Conservation (phyloP, 257 asterid genomes). For the Henckelia pumila region DNA sequence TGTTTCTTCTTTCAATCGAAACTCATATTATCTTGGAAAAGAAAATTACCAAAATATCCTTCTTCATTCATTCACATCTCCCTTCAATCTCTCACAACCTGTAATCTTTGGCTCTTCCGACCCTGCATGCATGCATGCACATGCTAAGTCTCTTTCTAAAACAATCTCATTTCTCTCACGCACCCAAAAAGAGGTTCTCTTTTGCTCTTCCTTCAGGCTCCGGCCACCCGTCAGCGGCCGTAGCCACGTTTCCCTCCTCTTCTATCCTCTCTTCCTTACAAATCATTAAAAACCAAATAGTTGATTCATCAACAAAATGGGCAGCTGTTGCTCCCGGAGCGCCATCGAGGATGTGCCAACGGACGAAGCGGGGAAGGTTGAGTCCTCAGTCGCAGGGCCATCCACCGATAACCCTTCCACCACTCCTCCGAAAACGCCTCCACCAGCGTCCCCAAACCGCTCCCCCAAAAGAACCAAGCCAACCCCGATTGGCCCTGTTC, state of each 20-base stretch:
- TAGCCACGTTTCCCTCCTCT: slow-evolving; percentile 9
- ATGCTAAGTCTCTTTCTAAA: slow-evolving; percentile 30
- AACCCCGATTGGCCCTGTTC: slow-evolving; percentile 44
- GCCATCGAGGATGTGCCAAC: slow-evolving; percentile 28
- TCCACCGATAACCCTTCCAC: slow-evolving; percentile 14
- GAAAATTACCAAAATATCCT: slow-evolving; percentile 16
- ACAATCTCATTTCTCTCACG: slow-evolving; percentile 22
- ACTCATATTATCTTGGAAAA: not conserved
- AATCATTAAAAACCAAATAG: not conserved
- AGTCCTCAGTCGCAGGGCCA: slow-evolving; percentile 6
- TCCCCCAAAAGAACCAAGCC: slow-evolving; percentile 31
- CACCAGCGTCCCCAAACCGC: slow-evolving; percentile 37
- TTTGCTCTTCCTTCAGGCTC: slow-evolving; percentile 24
- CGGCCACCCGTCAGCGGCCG: slow-evolving; percentile 13
- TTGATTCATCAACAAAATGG: slow-evolving; percentile 34
- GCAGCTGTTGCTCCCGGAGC: slow-evolving; percentile 51
- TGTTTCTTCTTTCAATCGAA: not conserved
- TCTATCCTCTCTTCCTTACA: not conserved
- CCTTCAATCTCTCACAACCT: slow-evolving; percentile 37
- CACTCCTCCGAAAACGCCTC: slow-evolving; percentile 38
- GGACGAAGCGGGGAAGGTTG: slow-evolving; percentile 14
- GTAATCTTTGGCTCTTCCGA: slow-evolving; percentile 21
- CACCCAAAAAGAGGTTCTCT: not conserved
- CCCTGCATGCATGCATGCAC: slow-evolving; percentile 30
- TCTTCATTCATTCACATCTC: slow-evolving; percentile 10